Evolutionary conservation across 441 rosid species (phyloP), one percentile per base, ranked within the genome.

Genomic region (Croton setiger): DNA sequence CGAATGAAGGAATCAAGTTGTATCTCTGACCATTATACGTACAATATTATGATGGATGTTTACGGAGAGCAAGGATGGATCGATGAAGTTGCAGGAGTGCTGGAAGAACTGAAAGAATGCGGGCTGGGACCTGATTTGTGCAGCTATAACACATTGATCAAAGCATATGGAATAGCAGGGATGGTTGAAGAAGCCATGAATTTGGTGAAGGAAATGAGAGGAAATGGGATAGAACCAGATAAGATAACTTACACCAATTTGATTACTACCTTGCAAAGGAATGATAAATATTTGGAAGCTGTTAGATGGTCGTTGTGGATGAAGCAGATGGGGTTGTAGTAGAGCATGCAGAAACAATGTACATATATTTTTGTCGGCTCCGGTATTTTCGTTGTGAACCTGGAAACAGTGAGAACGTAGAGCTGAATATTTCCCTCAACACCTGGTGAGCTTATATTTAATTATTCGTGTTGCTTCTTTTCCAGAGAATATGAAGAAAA

Each of bases 271-370:
- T 73, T 89, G 72, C 88, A 67, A 54, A 89, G 61, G 80, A 93
- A 93, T 72, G 98, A 91, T 52, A 72, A 91, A 68, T 88, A 83
- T 74, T 84, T 93, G 72, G 98, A 93, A 81, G 96, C 98, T 79
- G 82, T 91, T n/a, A 89, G 82, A 79, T 93, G 97, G 96, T 93
- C 98, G 43, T 85, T 93, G 87, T 93, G 98, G 97, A 81, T 89
- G 93, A 93, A 91, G 77, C 98, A 93, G 79, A 71, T 87, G 83
- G 91, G 87, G 68, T 57, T 89, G 66, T 78, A 76, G 66, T 78
- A 76, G 74, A 72, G 39, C 23, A 20, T 36, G 27, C 9, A 17
- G 20, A 55, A 33, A n/a, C 45, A 21, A 33, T 53, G 63, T 55
- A 63, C 10, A 43, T 63, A 20, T 4, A 14, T 7, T 13, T 37